Conservation (phyloP, 352 stramenopile genomes). For the Chloridella minuta region DNA sequence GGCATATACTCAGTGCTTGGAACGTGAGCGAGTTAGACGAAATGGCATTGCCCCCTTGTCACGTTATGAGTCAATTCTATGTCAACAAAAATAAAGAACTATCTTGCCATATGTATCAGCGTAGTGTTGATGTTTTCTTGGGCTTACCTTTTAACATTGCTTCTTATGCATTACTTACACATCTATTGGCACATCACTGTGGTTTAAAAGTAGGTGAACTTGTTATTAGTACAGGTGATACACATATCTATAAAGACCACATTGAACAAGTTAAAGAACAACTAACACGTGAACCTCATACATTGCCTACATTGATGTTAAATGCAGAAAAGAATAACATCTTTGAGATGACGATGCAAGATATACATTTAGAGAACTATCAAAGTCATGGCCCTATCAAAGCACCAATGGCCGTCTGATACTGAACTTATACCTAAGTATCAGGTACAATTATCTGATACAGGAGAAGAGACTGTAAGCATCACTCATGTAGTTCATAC, state of each 20-base stretch:
- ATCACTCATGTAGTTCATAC: too few relatives aligned
- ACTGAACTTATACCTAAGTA: too few relatives aligned
- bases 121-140: constrained; percentile 91
- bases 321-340: constrained; percentile 42
- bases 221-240: constrained; percentile 89
- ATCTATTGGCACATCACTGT: constrained; percentile 72
- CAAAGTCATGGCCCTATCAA: too few relatives aligned
- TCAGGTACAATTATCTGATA: too few relatives aligned
- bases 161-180: constrained; percentile 80
- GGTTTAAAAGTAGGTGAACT: constrained; percentile 64
- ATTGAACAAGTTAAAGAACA: constrained; percentile 86
- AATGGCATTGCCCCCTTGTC: constrained; percentile 95
- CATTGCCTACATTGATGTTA: too few relatives aligned
- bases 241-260: constrained; percentile 97
- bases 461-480: too few relatives aligned
- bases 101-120: constrained; percentile 88
- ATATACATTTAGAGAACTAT: too few relatives aligned
- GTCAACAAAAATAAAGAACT: constrained; percentile 38
- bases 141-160: constrained; percentile 99
- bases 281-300: constrained; percentile 43
- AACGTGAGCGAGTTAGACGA: constrained; percentile 57
- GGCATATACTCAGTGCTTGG: constrained; percentile 93
- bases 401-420: too few relatives aligned
- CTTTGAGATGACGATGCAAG: too few relatives aligned
- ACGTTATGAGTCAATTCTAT: constrained; percentile 52